Conservation (phyloP, 306 rosid genomes). For the Coriaria nepalensis region DNA sequence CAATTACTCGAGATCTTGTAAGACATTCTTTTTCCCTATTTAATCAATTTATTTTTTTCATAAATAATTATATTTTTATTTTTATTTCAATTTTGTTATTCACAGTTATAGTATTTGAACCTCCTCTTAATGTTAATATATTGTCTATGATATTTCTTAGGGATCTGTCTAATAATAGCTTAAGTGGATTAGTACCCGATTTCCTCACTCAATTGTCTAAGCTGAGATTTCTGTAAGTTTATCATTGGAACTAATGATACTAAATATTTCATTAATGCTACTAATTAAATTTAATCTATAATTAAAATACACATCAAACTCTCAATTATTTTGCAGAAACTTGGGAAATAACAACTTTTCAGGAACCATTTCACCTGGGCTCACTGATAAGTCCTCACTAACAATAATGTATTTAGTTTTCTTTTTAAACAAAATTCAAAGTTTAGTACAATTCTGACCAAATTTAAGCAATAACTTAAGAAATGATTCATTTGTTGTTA, state of each 20-base stretch:
- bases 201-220: slow-evolving; percentile 25
- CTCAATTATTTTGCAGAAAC: slow-evolving; percentile 12
- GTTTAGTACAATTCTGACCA: not conserved
- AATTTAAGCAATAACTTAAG: not conserved
- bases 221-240: slow-evolving; percentile 29
- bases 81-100: too few species aligned
- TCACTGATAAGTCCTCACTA: slow-evolving; percentile 23
- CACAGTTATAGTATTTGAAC: too few species aligned
- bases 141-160: slow-evolving; percentile 14
- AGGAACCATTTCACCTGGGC: slow-evolving; percentile 22
- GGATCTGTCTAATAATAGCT: slow-evolving; percentile 33
- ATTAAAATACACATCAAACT: not conserved
- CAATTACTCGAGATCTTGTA: slow-evolving; percentile 21
- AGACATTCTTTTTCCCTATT: slow-evolving; percentile 6
- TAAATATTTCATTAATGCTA: not conserved
- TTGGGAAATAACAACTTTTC: slow-evolving; percentile 27
- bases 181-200: slow-evolving; percentile 28
- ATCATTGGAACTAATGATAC: not conserved
- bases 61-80: too few species aligned
- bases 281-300: not conserved
- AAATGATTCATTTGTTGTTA: not conserved
- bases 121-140: too few species aligned
- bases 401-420: slow-evolving; percentile 19
- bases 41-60: not conserved
- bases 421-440: not conserved